These are phyloP conservation scores for Gossypium trilobum DNA, from an alignment of 441 rosid species.

Conservation along the genomic window DNA sequence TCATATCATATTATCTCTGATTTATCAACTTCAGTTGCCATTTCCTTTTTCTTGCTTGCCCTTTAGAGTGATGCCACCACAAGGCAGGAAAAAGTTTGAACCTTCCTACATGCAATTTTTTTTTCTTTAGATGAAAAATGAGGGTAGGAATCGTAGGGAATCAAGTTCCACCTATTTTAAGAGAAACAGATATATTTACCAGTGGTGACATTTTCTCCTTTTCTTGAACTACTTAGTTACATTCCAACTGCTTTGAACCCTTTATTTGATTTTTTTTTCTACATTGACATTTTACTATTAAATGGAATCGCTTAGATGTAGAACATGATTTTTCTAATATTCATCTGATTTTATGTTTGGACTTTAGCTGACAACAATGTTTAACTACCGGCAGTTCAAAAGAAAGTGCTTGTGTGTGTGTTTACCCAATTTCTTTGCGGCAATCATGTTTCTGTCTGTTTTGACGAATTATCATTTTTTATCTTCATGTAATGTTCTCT, in stretches of 20 bases:
- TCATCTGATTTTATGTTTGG: not conserved
- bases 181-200: not conserved
- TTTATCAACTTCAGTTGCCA: not conserved
- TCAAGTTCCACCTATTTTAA: not conserved
- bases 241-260: not conserved
- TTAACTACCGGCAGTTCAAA: not conserved
- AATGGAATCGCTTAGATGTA: not conserved
- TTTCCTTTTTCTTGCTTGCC: not conserved
- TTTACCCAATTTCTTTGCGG: not conserved
- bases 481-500: constrained; percentile 9
- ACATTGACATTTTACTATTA: not conserved
- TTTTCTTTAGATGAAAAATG: not conserved
- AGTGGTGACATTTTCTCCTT: not conserved
- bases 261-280: not conserved
- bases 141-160: not conserved
- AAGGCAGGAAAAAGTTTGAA: not conserved
- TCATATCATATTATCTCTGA: not conserved
- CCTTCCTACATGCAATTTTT: not conserved
- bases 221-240: not conserved
- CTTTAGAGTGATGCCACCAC: not conserved
- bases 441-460: not conserved
- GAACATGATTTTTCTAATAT: not conserved
- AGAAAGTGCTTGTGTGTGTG: not conserved
- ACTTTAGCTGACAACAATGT: not conserved
- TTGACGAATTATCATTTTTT: not conserved